Evolutionary conservation across 106 monocot genomes (phyloP), one percentile per base, ranked within the genome.

Genomic region (Phalaenopsis aphrodite): DNA sequence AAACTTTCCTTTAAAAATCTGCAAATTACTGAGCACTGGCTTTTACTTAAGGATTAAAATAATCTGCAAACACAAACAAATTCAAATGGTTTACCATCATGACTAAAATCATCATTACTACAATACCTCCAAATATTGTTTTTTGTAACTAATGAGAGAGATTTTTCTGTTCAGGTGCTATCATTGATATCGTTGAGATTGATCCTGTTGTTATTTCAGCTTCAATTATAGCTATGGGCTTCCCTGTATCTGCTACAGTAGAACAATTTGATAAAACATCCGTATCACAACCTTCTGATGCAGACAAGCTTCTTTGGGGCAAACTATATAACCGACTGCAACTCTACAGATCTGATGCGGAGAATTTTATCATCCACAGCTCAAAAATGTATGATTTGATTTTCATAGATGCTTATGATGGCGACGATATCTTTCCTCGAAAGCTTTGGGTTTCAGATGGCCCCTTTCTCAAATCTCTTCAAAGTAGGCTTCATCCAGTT

Each of bases 371-470:
- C 12, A 19, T 76, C 10, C 75, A 86, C 9, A 72, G 64, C 58
- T 21, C 48, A 2, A 79, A 84, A 38, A 52, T 74, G 1, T 99
- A 99, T 61, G 98, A 99, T 78, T 65, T 99, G 58, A 84, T 94
- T 15, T 92, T 95, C 46, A 75, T 99, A 52, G 98, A 99, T 81
- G 98, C 98, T 37, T 99, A 99, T 78, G 94, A 99, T 79, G 98
- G 98, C 0, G 92, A 94, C n/a, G 98, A 99, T 75, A 86, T 94
- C 52, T 99, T 99, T 36, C 89, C 90, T 21, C 79, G 21, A 74
- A 94, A 95, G 78, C 85, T 99, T 7, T 99, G 98, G 98, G 94
- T 94, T 66, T 76, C 79, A 30, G 78, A 91, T 45, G 84, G 89
- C 14, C 36, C 77, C 3, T 99, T 99, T 82, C 84, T 99, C 8